phyloP scores from a whole-genome alignment of 1,284 basidiomycete species.

The Heliocybe sulcata region DNA sequence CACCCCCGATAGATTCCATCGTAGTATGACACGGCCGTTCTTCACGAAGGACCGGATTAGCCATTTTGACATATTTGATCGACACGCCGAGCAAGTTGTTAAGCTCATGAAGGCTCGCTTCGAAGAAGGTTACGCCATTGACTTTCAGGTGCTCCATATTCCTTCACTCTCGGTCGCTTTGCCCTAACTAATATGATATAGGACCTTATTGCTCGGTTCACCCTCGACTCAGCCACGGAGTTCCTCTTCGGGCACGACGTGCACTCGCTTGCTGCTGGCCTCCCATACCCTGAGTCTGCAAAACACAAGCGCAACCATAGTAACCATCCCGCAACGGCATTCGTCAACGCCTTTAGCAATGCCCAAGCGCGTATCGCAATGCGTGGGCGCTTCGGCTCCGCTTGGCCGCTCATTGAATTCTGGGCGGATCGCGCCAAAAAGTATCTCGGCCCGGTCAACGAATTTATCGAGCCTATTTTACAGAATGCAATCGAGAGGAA shows the following conservation, averaged over 20 bases:
- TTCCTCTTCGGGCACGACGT: conserved; percentile 30
- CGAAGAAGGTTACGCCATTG: conserved; percentile 4
- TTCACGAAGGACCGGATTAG: conserved; percentile 41
- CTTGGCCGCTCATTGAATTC: conserved; percentile 46
- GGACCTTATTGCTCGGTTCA: conserved; percentile 27
- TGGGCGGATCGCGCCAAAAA: conserved; percentile 33
- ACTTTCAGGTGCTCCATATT: conserved; percentile 22
- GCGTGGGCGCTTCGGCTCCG: conserved; percentile 27
- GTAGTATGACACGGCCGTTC: conserved; percentile 45
- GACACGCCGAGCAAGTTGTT: conserved; percentile 30
- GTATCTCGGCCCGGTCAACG: conserved; percentile 40
- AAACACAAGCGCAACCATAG: not conserved
- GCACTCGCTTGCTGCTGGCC: conserved; percentile 20
- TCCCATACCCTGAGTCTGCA: conserved; percentile 20
- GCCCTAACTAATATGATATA: conserved; percentile 6
- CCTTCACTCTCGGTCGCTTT: not conserved
- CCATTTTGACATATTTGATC: conserved; percentile 44
- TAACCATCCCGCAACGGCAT: conserved; percentile 19
- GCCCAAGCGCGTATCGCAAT: conserved; percentile 30
- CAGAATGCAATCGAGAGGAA: conserved; percentile 32
- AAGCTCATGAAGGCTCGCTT: conserved; percentile 8
- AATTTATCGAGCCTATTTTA: conserved; percentile 43
- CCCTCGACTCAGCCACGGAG: conserved; percentile 30
- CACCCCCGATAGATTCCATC: conserved; percentile 32
- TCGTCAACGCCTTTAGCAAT: conserved; percentile 16